A percentile compares a stretch with the other conserved stretches of the same genome.
These are phyloP conservation scores for Plasmodium fragile DNA, from an alignment of 169 alveolate genomes.

Conservation along the genomic window DNA sequence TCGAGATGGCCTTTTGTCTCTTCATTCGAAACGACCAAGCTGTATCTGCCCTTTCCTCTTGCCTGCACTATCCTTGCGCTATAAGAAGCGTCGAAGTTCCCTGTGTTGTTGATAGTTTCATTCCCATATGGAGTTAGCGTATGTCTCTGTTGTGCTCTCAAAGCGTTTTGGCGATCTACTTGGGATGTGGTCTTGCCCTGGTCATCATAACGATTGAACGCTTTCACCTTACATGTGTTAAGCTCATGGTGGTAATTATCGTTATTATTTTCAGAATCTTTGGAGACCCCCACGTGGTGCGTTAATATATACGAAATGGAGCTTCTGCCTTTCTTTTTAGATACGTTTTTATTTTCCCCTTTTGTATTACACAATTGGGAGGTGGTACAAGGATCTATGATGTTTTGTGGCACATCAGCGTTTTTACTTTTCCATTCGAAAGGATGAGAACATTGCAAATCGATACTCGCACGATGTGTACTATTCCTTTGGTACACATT, in stretches of 20 bases:
- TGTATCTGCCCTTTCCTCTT: not conserved
- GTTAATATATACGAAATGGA: not conserved
- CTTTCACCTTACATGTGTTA: not conserved
- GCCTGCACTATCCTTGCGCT: not conserved
- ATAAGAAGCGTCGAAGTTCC: not conserved
- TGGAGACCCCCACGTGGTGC: not conserved
- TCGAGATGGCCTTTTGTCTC: not conserved
- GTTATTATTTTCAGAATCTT: not conserved
- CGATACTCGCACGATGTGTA: not conserved
- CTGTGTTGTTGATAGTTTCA: not conserved
- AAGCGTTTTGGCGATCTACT: not conserved
- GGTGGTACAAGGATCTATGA: not conserved
- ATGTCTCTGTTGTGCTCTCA: not conserved
- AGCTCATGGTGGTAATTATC: not conserved
- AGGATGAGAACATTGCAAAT: not conserved
- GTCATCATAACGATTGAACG: not conserved
- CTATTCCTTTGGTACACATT: not conserved
- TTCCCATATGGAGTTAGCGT: not conserved
- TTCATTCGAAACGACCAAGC: not conserved
- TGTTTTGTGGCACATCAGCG: not conserved
- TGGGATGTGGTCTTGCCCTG: not conserved
- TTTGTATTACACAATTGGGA: not conserved
- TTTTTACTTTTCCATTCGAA: conserved; percentile 4
- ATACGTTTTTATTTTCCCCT: not conserved
- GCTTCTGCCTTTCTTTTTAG: not conserved